Conservation (phyloP, 805 yeast species). For the Candida corydali region DNA sequence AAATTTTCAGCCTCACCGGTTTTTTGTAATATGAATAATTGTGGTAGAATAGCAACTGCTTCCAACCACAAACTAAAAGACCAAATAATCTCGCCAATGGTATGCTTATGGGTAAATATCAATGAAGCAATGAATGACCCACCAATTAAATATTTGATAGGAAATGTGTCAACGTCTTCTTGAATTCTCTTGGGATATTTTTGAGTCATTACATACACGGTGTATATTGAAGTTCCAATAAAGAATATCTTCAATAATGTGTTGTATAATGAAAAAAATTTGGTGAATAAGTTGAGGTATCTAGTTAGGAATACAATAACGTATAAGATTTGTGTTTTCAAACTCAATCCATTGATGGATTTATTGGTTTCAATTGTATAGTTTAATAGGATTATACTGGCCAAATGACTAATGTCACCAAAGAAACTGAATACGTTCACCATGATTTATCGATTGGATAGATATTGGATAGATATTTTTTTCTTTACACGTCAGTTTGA, state of each 20-base stretch:
- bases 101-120: slow-evolving; percentile 63
- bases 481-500: slow-evolving; percentile 7
- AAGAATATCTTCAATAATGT: slow-evolving; percentile 77
- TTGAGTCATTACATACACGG: slow-evolving; percentile 63
- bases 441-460: slow-evolving; percentile 28
- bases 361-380: slow-evolving; percentile 60
- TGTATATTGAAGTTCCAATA: slow-evolving; percentile 70
- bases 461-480: too few relatives aligned
- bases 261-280: slow-evolving; percentile 67
- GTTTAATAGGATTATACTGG: slow-evolving; percentile 71
- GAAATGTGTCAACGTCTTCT: slow-evolving; percentile 67
- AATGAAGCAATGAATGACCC: slow-evolving; percentile 55
- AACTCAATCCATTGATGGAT: slow-evolving; percentile 79
- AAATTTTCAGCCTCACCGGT: slow-evolving; percentile 84
- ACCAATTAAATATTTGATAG: slow-evolving; percentile 62
- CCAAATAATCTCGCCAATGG: slow-evolving; percentile 69
- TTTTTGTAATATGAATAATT: slow-evolving; percentile 82
- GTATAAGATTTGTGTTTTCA: slow-evolving; percentile 83
- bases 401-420: slow-evolving; percentile 82
- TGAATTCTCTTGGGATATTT: slow-evolving; percentile 58
- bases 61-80: slow-evolving; percentile 91
- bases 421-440: slow-evolving; percentile 35
- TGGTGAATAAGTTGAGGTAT: slow-evolving; percentile 41
- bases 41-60: slow-evolving; percentile 88
- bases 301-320: slow-evolving; percentile 38